A percentile compares a stretch with the other conserved stretches of the same genome.
Evolutionary conservation across 75 land plant species (phyloP).

Genomic region (Adiantum capillusveneris): DNA sequence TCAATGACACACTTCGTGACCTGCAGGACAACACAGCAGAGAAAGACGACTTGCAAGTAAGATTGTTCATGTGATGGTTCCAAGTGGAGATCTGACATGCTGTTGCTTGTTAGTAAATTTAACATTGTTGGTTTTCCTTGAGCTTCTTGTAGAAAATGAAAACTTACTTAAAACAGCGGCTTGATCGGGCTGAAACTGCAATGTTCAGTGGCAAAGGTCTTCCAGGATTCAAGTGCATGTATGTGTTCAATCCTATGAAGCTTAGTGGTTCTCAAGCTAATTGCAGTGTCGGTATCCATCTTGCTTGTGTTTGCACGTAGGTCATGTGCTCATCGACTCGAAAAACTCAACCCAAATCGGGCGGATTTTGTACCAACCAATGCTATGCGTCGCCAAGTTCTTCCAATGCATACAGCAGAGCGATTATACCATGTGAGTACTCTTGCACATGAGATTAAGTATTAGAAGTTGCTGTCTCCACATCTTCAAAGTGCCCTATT

Average conservation of each 20-base stretch:
- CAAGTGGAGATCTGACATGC: background rate
- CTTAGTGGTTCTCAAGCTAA: background rate
- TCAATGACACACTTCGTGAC: constrained; percentile 4
- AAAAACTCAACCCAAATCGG: constrained; percentile 1
- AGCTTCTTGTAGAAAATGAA: background rate
- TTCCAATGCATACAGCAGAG: constrained; percentile 3
- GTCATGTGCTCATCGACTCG: constrained; percentile 3
- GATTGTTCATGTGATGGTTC: background rate
- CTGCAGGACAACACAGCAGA: constrained; percentile 1
- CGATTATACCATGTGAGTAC: constrained; percentile 4
- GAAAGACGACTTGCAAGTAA: background rate
- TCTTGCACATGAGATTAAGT: background rate
- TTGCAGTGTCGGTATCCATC: background rate
- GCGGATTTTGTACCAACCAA: constrained; percentile 1
- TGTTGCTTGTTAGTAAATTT: too few species aligned
- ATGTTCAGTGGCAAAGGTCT: constrained; percentile 5
- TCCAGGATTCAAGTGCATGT: constrained; percentile 5
- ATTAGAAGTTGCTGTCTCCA: background rate
- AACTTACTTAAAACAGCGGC: background rate
- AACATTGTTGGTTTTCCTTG: too few species aligned
- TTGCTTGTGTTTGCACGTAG: background rate
- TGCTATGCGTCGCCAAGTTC: background rate
- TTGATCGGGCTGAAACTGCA: constrained; percentile 1
- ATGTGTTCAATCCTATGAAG: background rate
- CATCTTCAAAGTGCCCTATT: too few species aligned